Conservation (phyloP, 805 yeast species). For the Debaryomyces tyrocola region DNA sequence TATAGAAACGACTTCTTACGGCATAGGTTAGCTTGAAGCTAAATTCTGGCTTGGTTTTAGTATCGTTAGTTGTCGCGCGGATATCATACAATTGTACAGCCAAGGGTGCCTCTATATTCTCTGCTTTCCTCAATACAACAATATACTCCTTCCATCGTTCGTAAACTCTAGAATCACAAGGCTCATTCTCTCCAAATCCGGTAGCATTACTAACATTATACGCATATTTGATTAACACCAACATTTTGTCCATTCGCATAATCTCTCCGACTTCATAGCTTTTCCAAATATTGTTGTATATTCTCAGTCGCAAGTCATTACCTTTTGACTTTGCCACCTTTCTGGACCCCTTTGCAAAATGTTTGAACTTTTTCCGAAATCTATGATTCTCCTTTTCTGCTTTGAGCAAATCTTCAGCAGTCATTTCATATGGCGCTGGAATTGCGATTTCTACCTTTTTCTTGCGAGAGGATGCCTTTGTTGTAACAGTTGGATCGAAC, state of each 20-base stretch:
- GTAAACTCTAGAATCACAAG: slow-evolving; percentile 52
- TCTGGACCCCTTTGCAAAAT: slow-evolving; percentile 24
- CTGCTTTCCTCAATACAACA: slow-evolving; percentile 69
- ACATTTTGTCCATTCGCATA: slow-evolving; percentile 63
- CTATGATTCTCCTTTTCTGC: slow-evolving; percentile 15
- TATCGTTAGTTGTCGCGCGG: slow-evolving; percentile 24
- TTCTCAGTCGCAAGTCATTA: slow-evolving; percentile 16
- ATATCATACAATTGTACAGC: slow-evolving; percentile 62
- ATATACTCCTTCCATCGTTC: slow-evolving; percentile 82
- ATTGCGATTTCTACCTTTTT: slow-evolving; percentile 12
- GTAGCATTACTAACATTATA: slow-evolving; percentile 16
- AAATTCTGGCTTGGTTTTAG: slow-evolving; percentile 20
- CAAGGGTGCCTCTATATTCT: slow-evolving; percentile 50
- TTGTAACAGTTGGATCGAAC: not conserved
- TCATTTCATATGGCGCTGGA: slow-evolving; percentile 22
- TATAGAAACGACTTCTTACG: slow-evolving; percentile 53
- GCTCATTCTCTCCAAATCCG: slow-evolving; percentile 48
- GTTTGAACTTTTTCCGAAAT: slow-evolving; percentile 18
- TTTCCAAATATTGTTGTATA: slow-evolving; percentile 24
- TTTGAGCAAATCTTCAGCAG: slow-evolving; percentile 7
- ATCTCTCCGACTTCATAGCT: slow-evolving; percentile 57
- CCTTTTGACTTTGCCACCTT: slow-evolving; percentile 17
- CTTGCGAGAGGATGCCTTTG: not conserved
- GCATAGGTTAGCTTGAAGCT: slow-evolving; percentile 16
- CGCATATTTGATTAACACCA: slow-evolving; percentile 57